Evolutionary conservation across 768 basidiomycete genomes (phyloP), one percentile per base, ranked within the genome.

Genomic region (Punctularia strigosozonata): DNA sequence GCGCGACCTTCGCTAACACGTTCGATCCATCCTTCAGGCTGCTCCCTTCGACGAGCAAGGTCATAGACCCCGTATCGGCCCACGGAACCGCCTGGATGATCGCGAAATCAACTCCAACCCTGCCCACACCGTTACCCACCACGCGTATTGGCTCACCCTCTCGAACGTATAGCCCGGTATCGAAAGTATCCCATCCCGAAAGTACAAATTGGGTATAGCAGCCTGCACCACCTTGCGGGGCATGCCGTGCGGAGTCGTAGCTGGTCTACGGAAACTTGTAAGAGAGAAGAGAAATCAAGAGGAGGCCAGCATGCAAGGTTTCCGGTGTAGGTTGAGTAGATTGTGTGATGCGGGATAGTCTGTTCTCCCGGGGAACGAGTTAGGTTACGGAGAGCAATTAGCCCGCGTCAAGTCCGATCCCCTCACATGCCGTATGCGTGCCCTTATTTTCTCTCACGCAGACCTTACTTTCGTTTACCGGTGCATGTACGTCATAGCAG

Each of bases 101-200:
- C 19, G 8, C 10, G 33, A 12, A 10, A 34, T 28, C 26, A 19
- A 19, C 8, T 8, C 18, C 8, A 19, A 10, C 20, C 20, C 33
- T 12, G 19, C 8, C 33, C 12, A 34, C n/a, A n/a, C n/a, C n/a
- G n/a, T 36, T 25, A 36, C 22, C 36, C 25, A 26, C 34, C 24
- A 38, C 36, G 30, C 31, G 42, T 25, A 38, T 25, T 35, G 20
- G 43, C 60, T 14, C 37, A 75, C 79, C 68, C 75, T 75, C 48
- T 79, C 77, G 48, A 83, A 80, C 1, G 76, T 75, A 51, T 78
- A 83, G 2, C 78, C 80, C 13, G 80, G 78, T n/a, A 80, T 65
- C 10, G 72, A 75, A 6, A 83, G 68, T 25, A 77, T 57, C 38
- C 51, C 54, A 39, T 65, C 61, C 48, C 63, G 65, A 53, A 75